Base-by-base conservation (phyloP, 2,329 filamentous ascomycete species). In the Berkeleyomyces basicola region DNA sequence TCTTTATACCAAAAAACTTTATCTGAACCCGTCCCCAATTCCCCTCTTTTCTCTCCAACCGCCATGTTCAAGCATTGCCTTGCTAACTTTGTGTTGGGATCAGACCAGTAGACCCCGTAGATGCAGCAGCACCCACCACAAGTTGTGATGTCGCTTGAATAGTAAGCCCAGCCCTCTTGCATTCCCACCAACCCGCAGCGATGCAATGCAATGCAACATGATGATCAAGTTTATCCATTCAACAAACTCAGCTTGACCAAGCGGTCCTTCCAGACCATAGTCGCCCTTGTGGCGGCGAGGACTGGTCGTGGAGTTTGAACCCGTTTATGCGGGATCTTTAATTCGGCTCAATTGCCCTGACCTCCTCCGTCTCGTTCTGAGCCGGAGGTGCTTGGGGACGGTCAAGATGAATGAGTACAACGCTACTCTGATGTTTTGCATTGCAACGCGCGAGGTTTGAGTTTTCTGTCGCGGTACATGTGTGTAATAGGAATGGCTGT, bases 241-340 rank as follows among this genome's bases (percentile, higher is more conserved):
- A 80, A 85, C 82, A 79, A 86, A 77, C 72, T 79, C 79, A 77
- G 79, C 74, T 75, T 75, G 72, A 77, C 84, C 85, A 77, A 86
- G 83, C 81, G 80, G 83, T 81, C 76, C 86, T 88, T 79, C 81
- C 85, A 73, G 82, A 87, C 85, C 81, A 72, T 76, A 89, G 82
- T 71, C 72, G 61, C 69, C 69, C 69, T 67, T 69, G 68, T 67
- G 73, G 70, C 70, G 74, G 79, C 76, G 74, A 88, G 78, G 85
- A 88, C 74, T 71, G 79, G 86, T 88, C 85, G 86, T 88, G 85
- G 82, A 88, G 86, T 87, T 82, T 71, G 67, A 76, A 71, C 70
- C 69, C 63, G 66, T 67, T 65, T 47, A 61, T 47, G 46, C 57
- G 53, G 64, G 61, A 65, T 72, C 73, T 72, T 75, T 83, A n/a